Evolutionary conservation across 495 filamentous ascomycete species (phyloP).

Genomic region (Penicillium cosmopolitanum): DNA sequence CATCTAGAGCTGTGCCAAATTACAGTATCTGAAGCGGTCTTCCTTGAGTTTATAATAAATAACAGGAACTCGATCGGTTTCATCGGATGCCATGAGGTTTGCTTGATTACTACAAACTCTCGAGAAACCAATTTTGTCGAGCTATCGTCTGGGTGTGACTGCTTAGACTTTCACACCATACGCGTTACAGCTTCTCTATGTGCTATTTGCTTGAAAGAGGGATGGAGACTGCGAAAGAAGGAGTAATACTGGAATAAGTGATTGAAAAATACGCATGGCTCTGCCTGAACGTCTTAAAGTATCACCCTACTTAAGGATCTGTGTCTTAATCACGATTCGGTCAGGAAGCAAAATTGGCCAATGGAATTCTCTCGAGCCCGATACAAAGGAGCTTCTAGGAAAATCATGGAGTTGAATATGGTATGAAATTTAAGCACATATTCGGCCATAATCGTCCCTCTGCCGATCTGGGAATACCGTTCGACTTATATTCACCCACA

Average conservation of each 20-base stretch:
- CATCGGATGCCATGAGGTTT: neutral
- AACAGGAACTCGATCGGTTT: neutral
- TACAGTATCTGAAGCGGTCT: neutral
- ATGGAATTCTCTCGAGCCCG: too few species aligned
- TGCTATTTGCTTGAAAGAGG: neutral
- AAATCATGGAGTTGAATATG: too few species aligned
- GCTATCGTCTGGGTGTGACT: neutral
- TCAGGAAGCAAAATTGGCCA: too few species aligned
- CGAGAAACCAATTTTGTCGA: neutral
- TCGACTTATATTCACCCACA: too few species aligned
- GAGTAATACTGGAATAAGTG: too few species aligned
- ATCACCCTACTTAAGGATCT: too few species aligned
- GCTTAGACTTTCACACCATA: neutral
- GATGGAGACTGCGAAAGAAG: neutral
- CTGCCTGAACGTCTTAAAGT: too few species aligned
- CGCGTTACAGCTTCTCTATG: neutral
- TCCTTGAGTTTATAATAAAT: neutral
- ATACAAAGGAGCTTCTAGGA: too few species aligned
- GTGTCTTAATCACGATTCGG: too few species aligned
- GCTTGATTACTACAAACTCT: neutral
- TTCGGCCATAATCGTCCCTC: too few species aligned
- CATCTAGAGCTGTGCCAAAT: neutral
- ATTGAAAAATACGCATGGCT: too few species aligned
- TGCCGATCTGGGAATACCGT: too few species aligned
- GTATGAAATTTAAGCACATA: slow-evolving; percentile 22